Evolutionary conservation across 352 stramenopile genomes (phyloP).

Genomic region (Thalassiosira exigua): DNA sequence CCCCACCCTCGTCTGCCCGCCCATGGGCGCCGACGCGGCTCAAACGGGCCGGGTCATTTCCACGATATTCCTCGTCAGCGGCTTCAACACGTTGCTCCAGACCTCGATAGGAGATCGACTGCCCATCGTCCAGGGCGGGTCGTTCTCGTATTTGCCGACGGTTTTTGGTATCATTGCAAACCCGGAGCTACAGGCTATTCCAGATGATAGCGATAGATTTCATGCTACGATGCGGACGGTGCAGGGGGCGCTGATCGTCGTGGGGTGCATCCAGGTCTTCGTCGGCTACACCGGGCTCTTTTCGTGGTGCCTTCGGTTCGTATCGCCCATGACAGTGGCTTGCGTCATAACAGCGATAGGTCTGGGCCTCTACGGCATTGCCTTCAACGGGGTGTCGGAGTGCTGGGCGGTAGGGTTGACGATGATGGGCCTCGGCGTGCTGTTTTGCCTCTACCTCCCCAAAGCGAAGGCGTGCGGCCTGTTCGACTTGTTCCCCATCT

Average conservation of each 20-base stretch:
- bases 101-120: slow-evolving; percentile 53
- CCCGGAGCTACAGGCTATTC: too few relatives aligned
- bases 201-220: too few relatives aligned
- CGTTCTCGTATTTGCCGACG: too few relatives aligned
- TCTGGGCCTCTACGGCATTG: slow-evolving; percentile 41
- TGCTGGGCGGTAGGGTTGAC: slow-evolving; percentile 44
- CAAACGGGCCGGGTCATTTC: slow-evolving; percentile 44
- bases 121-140: too few relatives aligned
- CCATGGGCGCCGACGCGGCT: slow-evolving; percentile 35
- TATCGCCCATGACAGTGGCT: slow-evolving; percentile 51
- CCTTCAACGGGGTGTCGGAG: slow-evolving; percentile 37
- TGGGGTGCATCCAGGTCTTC: too few relatives aligned
- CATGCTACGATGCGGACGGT: too few relatives aligned
- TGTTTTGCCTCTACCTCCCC: slow-evolving; percentile 37
- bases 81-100: slow-evolving; percentile 50
- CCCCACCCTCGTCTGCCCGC: slow-evolving; percentile 32
- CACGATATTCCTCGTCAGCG: slow-evolving; percentile 43
- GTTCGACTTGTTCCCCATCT: slow-evolving; percentile 41
- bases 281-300: too few relatives aligned
- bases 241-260: too few relatives aligned
- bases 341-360: slow-evolving; percentile 48
- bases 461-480: slow-evolving; percentile 8
- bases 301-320: too few relatives aligned
- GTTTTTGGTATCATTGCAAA: too few relatives aligned
- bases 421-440: slow-evolving; percentile 23